Conservation (phyloP, 2,329 filamentous ascomycete genomes). For the Tolypocladium amazonense region DNA sequence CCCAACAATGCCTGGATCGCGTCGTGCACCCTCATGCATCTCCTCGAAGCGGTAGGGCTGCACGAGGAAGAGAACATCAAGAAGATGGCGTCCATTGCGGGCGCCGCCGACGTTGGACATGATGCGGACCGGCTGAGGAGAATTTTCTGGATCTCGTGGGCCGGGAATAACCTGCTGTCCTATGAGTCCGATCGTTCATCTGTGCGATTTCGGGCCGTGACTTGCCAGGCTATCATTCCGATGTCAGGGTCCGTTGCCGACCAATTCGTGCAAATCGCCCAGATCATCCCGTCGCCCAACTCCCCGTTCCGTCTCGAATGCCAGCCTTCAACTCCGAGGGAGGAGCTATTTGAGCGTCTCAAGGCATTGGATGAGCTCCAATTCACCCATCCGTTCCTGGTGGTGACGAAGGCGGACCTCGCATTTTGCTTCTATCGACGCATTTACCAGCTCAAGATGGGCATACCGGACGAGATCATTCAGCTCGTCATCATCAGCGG, state of each 20-base stretch:
- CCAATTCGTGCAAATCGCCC: conserved; percentile 9
- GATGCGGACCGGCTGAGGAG: conserved; percentile 9
- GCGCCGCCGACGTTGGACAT: conserved; percentile 6
- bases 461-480: conserved; percentile 7
- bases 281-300: conserved; percentile 10
- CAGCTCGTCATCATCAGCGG: conserved; percentile 7
- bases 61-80: conserved; percentile 12
- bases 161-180: conserved; percentile 9
- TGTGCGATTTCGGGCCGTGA: conserved; percentile 9
- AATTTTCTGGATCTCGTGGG: conserved; percentile 12
- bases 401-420: conserved; percentile 10
- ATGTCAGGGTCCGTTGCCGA: conserved; percentile 8
- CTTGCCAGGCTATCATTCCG: conserved; percentile 7
- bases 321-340: conserved; percentile 3
- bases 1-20: conserved; percentile 13
- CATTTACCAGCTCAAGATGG: conserved; percentile 10
- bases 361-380: conserved; percentile 5
- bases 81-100: conserved; percentile 8
- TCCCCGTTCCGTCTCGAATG: conserved; percentile 9
- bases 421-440: conserved; percentile 14
- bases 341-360: conserved; percentile 10
- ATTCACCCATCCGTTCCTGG: conserved; percentile 8
- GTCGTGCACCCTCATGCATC: conserved; percentile 12
- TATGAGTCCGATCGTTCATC: conserved; percentile 12
- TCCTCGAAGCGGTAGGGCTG: conserved; percentile 11